A percentile compares a stretch with the other conserved stretches of the same genome.
Conservation (phyloP, 2,329 filamentous ascomycete species). For the Fusarium sp. region DNA sequence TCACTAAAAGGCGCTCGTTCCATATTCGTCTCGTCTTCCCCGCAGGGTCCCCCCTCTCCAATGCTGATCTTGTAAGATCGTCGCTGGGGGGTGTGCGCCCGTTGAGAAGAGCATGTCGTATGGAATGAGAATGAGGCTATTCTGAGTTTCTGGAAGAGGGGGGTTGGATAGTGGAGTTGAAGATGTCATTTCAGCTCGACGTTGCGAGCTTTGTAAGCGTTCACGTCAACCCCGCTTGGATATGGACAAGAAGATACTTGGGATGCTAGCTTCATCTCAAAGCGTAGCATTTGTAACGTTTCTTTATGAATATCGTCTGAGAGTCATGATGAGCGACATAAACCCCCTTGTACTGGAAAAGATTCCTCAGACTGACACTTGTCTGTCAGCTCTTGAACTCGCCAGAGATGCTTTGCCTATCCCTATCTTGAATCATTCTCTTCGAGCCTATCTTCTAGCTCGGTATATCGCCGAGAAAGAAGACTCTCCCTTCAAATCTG, state of each 20-base stretch:
- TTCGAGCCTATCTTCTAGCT: slow-evolving; percentile 45
- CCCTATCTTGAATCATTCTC: slow-evolving; percentile 47
- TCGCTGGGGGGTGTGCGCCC: slow-evolving; percentile 8
- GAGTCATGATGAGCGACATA: neutral
- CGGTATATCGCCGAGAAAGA: slow-evolving; percentile 38
- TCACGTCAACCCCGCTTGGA: neutral
- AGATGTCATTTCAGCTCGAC: neutral
- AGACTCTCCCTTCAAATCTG: slow-evolving; percentile 4
- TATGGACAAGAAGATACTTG: neutral
- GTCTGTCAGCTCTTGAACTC: slow-evolving; percentile 27
- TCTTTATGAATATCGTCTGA: neutral
- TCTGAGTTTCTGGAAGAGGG: neutral
- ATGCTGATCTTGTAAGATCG: slow-evolving; percentile 17
- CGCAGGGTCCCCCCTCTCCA: slow-evolving; percentile 20
- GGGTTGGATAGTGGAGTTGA: neutral
- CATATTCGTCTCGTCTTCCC: slow-evolving; percentile 19
- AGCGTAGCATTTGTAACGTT: neutral
- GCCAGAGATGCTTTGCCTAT: slow-evolving; percentile 32
- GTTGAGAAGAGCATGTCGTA: neutral
- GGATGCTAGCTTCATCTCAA: neutral
- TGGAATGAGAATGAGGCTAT: slow-evolving; percentile 25
- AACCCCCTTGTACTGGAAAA: neutral
- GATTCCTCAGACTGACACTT: slow-evolving; percentile 30
- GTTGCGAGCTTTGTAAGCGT: slow-evolving; percentile 14
- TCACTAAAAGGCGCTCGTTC: neutral